Percentiles rank a stretch among this genome's conserved stretches.
Conservation (phyloP, 805 yeast species). For the Candida succiphila region DNA sequence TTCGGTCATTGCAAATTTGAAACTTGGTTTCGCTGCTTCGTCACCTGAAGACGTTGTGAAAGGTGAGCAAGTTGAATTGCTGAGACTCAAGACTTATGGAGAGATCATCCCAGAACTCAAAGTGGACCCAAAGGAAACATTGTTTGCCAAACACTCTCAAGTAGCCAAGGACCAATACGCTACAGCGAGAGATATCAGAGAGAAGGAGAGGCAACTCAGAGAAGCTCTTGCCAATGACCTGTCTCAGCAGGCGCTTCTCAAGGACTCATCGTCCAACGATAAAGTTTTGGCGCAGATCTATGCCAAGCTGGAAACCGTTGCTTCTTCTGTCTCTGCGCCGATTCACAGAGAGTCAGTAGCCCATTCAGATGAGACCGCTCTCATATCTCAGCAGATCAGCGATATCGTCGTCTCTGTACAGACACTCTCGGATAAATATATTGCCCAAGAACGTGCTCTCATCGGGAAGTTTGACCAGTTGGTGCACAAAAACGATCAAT, state of each 20-base stretch:
- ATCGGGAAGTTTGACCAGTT: no score
- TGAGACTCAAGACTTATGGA: conserved; percentile 47
- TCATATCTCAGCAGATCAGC: no score
- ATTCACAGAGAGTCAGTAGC: no score
- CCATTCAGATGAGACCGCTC: no score
- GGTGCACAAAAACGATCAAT: no score
- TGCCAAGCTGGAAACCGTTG: background rate
- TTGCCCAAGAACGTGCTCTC: no score
- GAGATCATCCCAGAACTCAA: conserved; percentile 25
- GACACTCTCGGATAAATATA: no score
- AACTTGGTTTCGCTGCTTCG: conserved; percentile 45
- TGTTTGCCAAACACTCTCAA: conserved; percentile 16
- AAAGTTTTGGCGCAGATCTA: background rate
- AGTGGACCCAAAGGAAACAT: conserved; percentile 12
- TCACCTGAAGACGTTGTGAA: conserved; percentile 23
- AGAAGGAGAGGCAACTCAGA: conserved; percentile 12
- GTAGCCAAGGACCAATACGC: background rate
- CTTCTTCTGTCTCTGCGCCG: no score
- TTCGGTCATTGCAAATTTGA: conserved; percentile 22
- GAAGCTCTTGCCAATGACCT: background rate
- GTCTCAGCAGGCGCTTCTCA: background rate
- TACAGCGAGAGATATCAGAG: conserved; percentile 4
- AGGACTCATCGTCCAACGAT: background rate
- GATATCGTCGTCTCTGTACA: no score
- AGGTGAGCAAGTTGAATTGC: conserved; percentile 55